These are phyloP conservation scores for Aspergillus bertholletiae DNA, from an alignment of 495 filamentous ascomycete genomes.

Conservation along the genomic window DNA sequence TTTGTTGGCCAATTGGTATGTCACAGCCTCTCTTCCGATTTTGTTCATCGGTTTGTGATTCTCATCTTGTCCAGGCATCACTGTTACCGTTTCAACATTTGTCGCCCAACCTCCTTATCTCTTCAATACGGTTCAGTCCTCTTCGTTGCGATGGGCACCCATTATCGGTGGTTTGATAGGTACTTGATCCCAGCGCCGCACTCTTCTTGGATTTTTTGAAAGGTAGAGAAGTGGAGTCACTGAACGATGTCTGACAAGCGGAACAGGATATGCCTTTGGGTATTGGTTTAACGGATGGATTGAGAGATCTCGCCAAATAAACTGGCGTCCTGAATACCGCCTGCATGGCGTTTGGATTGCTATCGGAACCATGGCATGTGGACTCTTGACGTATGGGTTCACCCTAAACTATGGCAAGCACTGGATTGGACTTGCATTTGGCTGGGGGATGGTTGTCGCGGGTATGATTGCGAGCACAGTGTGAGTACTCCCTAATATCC, in stretches of 20 bases:
- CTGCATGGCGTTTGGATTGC: slow-evolving; percentile 38
- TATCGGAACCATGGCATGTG: slow-evolving; percentile 26
- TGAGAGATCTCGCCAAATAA: slow-evolving; percentile 24
- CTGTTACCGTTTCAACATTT: slow-evolving; percentile 35
- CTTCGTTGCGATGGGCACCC: slow-evolving; percentile 38
- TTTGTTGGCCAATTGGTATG: slow-evolving; percentile 39
- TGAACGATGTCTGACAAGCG: neutral
- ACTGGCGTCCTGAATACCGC: slow-evolving; percentile 30
- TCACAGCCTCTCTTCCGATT: neutral
- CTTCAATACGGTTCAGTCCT: slow-evolving; percentile 32
- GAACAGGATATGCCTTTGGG: slow-evolving; percentile 27
- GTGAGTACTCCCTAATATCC: slow-evolving; percentile 14
- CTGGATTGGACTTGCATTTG: slow-evolving; percentile 39
- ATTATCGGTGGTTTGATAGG: slow-evolving; percentile 31
- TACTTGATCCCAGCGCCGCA: too few species aligned
- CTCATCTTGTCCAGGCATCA: slow-evolving; percentile 24
- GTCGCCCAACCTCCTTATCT: slow-evolving; percentile 35
- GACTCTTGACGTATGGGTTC: slow-evolving; percentile 33
- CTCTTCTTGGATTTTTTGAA: neutral
- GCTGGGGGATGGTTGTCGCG: slow-evolving; percentile 38
- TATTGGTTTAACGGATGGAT: slow-evolving; percentile 37
- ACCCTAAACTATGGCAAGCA: slow-evolving; percentile 32
- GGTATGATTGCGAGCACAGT: slow-evolving; percentile 36
- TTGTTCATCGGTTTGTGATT: neutral
- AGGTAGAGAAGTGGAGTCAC: neutral